Percentiles rank a stretch among this genome's conserved stretches.
Conservation (phyloP, 495 filamentous ascomycete species). For the Gamarada debralockiae region DNA sequence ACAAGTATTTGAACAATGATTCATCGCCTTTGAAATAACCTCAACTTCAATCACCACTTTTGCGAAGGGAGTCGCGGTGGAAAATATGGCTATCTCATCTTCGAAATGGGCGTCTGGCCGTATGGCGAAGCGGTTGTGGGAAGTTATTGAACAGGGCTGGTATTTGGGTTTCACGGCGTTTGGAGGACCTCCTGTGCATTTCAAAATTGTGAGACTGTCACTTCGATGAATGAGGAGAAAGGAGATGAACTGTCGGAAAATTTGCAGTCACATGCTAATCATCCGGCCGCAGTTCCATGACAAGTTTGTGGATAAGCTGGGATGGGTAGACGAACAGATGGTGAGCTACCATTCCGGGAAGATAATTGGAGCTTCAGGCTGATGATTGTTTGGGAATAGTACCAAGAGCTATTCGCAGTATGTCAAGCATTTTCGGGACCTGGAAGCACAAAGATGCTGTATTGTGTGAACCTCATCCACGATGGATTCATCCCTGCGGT, state of each 20-base stretch:
- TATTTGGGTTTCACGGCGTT: conserved; percentile 68
- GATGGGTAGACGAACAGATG: conserved; percentile 76
- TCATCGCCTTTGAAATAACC: too few relatives aligned
- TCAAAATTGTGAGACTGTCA: conserved; percentile 49
- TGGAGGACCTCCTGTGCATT: conserved; percentile 69
- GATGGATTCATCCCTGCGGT: conserved; percentile 59
- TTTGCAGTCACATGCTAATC: conserved; percentile 1
- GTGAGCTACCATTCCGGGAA: conserved; percentile 32
- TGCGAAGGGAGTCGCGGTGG: too few relatives aligned
- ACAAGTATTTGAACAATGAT: too few relatives aligned
- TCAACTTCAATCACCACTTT: too few relatives aligned
- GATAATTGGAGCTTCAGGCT: too few relatives aligned
- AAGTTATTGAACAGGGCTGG: too few relatives aligned
- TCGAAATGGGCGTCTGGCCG: too few relatives aligned
- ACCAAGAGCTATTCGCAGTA: conserved; percentile 79
- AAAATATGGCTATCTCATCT: too few relatives aligned
- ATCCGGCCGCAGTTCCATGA: conserved; percentile 43
- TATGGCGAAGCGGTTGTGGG: too few relatives aligned
- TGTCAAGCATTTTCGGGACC: conserved; percentile 75
- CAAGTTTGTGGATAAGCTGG: conserved; percentile 60
- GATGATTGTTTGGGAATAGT: conserved; percentile 52
- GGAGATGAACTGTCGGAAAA: background rate
- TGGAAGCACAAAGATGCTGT: conserved; percentile 75
- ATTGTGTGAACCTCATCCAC: conserved; percentile 66
- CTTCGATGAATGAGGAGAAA: background rate